Evolutionary conservation across 306 rosid genomes (phyloP).

Genomic region (Biancaea sappan): DNA sequence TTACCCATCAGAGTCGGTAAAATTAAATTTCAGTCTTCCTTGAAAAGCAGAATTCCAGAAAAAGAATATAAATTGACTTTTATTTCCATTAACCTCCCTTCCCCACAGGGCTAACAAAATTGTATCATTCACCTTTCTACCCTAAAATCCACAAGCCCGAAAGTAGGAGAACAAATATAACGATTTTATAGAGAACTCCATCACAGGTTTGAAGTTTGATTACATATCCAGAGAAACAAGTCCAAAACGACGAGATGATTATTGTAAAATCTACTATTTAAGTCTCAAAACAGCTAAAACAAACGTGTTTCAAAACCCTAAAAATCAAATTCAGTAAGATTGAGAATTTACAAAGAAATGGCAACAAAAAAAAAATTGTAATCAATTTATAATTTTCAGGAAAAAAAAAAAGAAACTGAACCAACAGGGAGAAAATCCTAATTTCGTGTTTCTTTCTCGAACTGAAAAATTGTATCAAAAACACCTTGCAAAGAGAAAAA

Average conservation of each 20-base stretch:
- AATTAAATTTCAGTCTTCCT: neutral
- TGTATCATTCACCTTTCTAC: neutral
- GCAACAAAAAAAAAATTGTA: constrained; percentile 19
- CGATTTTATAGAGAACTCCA: neutral
- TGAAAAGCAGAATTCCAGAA: neutral
- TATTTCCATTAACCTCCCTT: constrained; percentile 20
- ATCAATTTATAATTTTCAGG: neutral
- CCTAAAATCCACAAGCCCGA: constrained; percentile 2
- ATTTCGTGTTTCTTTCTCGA: neutral
- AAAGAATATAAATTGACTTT: neutral
- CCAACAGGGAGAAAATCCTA: neutral
- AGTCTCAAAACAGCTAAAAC: constrained; percentile 10
- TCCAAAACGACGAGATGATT: neutral
- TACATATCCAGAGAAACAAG: neutral
- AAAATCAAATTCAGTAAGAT: constrained; percentile 10
- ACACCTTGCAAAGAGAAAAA: neutral
- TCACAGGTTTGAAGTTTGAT: neutral
- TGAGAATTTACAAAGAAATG: constrained; percentile 15
- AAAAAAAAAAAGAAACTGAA: constrained; percentile 9
- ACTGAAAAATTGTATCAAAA: constrained; percentile 6
- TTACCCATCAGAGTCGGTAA: constrained; percentile 2
- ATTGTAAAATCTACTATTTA: neutral
- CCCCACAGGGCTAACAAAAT: neutral
- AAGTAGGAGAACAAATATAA: neutral
- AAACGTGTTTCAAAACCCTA: constrained; percentile 15